A percentile compares a stretch with the other conserved stretches of the same genome.
Conservation (phyloP, 176 grass and related monocot genomes). For the Eleusine coracana region DNA sequence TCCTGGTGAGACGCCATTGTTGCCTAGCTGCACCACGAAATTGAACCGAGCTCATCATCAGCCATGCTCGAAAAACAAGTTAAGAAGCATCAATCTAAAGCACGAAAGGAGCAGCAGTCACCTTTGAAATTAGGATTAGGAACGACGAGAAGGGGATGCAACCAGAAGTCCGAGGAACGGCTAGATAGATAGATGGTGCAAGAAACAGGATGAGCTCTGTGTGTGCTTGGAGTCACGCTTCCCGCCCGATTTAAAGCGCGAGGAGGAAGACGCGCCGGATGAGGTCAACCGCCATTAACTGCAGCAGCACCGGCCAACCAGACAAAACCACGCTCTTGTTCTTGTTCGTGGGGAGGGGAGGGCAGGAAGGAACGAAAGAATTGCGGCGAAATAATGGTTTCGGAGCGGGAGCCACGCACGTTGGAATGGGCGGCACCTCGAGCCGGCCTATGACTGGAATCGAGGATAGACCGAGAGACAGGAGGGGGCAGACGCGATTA, state of each 20-base stretch:
- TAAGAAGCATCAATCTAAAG: too few species aligned
- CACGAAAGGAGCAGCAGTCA: not conserved
- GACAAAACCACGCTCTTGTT: conserved; percentile 8
- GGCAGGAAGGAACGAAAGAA: not conserved
- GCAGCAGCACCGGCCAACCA: conserved; percentile 42
- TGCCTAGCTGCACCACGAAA: not conserved
- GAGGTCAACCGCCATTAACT: conserved; percentile 51
- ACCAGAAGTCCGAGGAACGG: not conserved
- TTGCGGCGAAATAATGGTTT: not conserved
- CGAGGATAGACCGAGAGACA: not conserved
- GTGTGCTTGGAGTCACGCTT: not conserved
- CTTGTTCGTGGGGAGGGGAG: not conserved
- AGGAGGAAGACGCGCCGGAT: not conserved
- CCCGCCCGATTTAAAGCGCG: conserved; percentile 47
- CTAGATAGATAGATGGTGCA: not conserved
- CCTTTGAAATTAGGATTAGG: not conserved
- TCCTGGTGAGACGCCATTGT: conserved; percentile 25
- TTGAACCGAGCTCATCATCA: not conserved
- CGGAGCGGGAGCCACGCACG: conserved; percentile 9
- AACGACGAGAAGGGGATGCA: not conserved
- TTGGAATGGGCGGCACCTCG: conserved; percentile 45
- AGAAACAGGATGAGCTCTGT: not conserved
- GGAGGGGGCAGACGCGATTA: not conserved
- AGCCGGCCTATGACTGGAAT: conserved; percentile 51
- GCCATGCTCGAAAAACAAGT: not conserved